These are phyloP conservation scores for Starmerella bombicola DNA, from an alignment of 805 yeast species.

Conservation along the genomic window DNA sequence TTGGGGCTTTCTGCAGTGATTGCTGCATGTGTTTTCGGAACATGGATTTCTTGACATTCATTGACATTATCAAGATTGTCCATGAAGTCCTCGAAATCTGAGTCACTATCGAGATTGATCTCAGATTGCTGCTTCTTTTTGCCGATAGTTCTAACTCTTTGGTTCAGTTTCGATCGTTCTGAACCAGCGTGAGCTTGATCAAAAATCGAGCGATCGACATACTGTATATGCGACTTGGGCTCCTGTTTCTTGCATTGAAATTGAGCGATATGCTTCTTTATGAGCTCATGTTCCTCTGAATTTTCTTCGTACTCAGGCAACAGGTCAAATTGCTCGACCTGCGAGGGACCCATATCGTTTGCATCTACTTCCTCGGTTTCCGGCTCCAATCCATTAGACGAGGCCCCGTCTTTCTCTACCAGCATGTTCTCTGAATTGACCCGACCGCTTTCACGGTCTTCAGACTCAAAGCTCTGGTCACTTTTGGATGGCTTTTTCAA, in stretches of 20 bases:
- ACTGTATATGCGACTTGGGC: not conserved
- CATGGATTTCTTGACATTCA: not conserved
- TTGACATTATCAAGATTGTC: constrained; percentile 6
- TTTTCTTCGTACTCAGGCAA: constrained; percentile 5
- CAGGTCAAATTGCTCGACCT: not conserved
- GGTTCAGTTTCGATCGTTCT: constrained; percentile 16
- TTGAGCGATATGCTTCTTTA: constrained; percentile 1
- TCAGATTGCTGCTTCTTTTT: constrained; percentile 4
- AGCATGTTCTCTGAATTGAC: no score
- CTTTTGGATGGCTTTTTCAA: not conserved
- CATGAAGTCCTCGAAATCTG: constrained; percentile 23
- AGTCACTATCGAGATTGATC: constrained; percentile 18
- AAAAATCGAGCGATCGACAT: constrained; percentile 8
- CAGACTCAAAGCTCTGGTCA: not conserved
- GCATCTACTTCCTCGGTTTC: not conserved
- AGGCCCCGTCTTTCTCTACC: no score
- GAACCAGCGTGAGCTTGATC: constrained; percentile 13
- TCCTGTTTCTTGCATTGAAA: not conserved
- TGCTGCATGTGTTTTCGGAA: not conserved
- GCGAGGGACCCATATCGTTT: no score
- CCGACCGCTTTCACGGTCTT: not conserved
- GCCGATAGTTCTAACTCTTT: constrained; percentile 11
- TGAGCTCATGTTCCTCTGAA: constrained; percentile 1
- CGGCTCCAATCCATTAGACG: no score
- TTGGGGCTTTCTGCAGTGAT: no score